Evolutionary conservation across 2,329 filamentous ascomycete species (phyloP).

Genomic region (Paecilomyces sp.): DNA sequence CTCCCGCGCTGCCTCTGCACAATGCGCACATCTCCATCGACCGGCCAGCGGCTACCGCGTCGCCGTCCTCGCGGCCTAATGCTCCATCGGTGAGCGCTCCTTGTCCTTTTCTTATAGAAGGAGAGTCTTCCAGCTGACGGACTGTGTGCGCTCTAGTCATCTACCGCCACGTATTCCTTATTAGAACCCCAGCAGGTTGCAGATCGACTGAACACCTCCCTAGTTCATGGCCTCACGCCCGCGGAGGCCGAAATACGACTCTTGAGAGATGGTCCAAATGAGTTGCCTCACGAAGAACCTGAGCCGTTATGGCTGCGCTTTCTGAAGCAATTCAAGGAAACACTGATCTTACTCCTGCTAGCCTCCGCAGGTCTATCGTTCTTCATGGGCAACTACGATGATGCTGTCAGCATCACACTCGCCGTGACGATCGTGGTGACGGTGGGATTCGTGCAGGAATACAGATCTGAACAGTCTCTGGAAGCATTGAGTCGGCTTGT

Average conservation of each 20-base stretch:
- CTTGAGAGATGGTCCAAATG: conserved; percentile 78
- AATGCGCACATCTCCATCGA: conserved; percentile 36
- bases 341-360: conserved; percentile 84
- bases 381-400: conserved; percentile 86
- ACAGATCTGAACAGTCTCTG: conserved; percentile 93
- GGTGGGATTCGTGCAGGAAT: conserved; percentile 95
- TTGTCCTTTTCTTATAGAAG: conserved; percentile 2
- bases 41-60: conserved; percentile 21
- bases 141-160: conserved; percentile 19
- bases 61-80: conserved; percentile 20
- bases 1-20: conserved; percentile 52
- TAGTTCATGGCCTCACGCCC: conserved; percentile 71
- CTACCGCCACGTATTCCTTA: conserved; percentile 49
- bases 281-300: conserved; percentile 86
- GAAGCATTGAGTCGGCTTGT: conserved; percentile 91
- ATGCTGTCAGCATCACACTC: conserved; percentile 90
- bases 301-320: conserved; percentile 95
- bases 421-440: conserved; percentile 95
- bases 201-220: conserved; percentile 70
- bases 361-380: conserved; percentile 83
- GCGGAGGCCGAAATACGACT: conserved; percentile 74
- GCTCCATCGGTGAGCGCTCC: conserved; percentile 24
- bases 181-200: conserved; percentile 75
- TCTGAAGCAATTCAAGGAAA: conserved; percentile 93
- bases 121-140: conserved; percentile 1